phyloP scores from a whole-genome alignment of 768 basidiomycete genomes.

The Leccinum boreale region DNA sequence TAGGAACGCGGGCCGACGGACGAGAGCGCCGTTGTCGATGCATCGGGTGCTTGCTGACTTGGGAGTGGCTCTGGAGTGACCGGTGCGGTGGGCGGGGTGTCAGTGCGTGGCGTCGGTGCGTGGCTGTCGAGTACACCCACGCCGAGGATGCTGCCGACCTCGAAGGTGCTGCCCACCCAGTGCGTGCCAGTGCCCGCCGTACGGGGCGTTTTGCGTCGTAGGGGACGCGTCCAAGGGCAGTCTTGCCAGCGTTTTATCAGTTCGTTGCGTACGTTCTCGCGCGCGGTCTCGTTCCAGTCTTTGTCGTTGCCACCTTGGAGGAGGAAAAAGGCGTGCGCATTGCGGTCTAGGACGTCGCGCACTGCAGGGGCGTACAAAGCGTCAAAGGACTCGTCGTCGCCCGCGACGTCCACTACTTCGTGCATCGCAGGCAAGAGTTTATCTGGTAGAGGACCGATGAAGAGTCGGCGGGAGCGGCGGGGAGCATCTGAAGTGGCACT shows the following conservation, averaged over 20 bases:
- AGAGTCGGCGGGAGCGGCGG: slow-evolving; percentile 43
- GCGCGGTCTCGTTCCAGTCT: slow-evolving; percentile 62
- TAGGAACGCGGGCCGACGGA: slow-evolving; percentile 22
- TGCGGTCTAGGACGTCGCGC: slow-evolving; percentile 45
- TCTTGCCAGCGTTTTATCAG: slow-evolving; percentile 60
- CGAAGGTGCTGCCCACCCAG: slow-evolving; percentile 77
- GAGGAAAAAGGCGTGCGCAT: slow-evolving; percentile 64
- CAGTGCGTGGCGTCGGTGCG: slow-evolving; percentile 1
- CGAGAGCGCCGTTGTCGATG: slow-evolving; percentile 21
- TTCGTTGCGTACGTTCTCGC: slow-evolving; percentile 49
- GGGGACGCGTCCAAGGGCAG: slow-evolving; percentile 60
- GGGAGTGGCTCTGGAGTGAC: slow-evolving; percentile 1
- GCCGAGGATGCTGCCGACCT: slow-evolving; percentile 74
- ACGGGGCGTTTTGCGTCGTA: slow-evolving; percentile 28
- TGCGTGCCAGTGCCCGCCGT: slow-evolving; percentile 18
- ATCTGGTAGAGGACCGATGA: slow-evolving; percentile 77
- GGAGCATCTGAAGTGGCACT: background rate
- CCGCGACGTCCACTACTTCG: slow-evolving; percentile 11
- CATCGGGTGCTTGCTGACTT: slow-evolving; percentile 5
- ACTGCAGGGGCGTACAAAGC: slow-evolving; percentile 34
- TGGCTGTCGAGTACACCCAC: slow-evolving; percentile 49
- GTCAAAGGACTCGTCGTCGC: slow-evolving; percentile 33
- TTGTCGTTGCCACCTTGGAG: slow-evolving; percentile 59
- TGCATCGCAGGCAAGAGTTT: slow-evolving; percentile 45
- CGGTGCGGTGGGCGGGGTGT: background rate